Evolutionary conservation across 2,329 filamentous ascomycete genomes (phyloP), one percentile per base, ranked within the genome.

Genomic region (Monilinia aucupariae): DNA sequence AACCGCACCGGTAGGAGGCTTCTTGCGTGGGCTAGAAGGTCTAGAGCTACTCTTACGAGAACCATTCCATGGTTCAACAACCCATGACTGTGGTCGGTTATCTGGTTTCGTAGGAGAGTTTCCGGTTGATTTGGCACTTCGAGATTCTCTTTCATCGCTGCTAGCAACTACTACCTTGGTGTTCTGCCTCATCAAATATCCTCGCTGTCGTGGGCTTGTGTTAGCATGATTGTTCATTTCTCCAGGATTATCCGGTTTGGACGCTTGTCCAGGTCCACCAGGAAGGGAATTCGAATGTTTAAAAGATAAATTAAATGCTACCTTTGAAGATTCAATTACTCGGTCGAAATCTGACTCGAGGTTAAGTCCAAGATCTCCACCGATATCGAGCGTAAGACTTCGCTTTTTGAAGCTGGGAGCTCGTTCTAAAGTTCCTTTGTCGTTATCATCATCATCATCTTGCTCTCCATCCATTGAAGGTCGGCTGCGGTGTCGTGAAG

Each of bases 131-230:
- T 85, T 84, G 27, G 81, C 80, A 52, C 75, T 72, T 27, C 79
- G 76, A 68, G 77, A 68, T 76, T 86, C 79, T 39, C 80, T 77
- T 75, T 91, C 88, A 63, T 78, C 74, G 52, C 83, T 81, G 74
- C 88, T 96, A n/a, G 94, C 94, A 56, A 96, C 86, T 58, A 99
- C 91, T 61, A 99, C 84, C 76, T 97, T 97, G 4, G 93, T 97
- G 77, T 97, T 99, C 72, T 99, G 93, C 72, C 94, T 87, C 93
- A 97, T 99, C 52, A 97, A 82, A 74, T 99, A 99, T 63, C 94
- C 94, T 80, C 96, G 92, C 92, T 97, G 89, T 69, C 76, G 80
- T 70, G 78, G 72, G 73, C 76, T 81, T 72, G 79, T 73, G 82
- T 91, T 86, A 91, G 88, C 82, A 85, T 81, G 66, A 34, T 54